A percentile compares a stretch with the other conserved stretches of the same genome.
Evolutionary conservation across 2,329 filamentous ascomycete species (phyloP).

Genomic region (Venturia aucupariae): DNA sequence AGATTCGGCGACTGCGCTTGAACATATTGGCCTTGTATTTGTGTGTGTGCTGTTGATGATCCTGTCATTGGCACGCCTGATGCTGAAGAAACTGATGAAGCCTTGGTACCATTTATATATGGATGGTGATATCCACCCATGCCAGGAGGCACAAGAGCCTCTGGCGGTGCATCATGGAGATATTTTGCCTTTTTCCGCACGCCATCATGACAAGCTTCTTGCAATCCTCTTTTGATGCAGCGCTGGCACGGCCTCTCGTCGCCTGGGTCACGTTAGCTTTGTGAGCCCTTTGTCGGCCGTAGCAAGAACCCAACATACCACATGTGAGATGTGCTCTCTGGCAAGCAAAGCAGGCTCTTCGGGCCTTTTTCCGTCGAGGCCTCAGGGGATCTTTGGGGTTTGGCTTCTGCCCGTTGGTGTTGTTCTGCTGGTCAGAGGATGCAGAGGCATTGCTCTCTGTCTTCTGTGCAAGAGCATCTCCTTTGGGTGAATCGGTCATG

Average conservation of each 20-base stretch:
- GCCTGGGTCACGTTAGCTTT: slow-evolving; percentile 44
- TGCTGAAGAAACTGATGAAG: slow-evolving; percentile 20
- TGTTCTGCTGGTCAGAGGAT: slow-evolving; percentile 13
- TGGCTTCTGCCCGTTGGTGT: slow-evolving; percentile 21
- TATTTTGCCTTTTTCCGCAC: slow-evolving; percentile 99
- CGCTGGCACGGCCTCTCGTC: slow-evolving; percentile 90
- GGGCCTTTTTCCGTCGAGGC: slow-evolving; percentile 88
- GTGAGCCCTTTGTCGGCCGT: neutral
- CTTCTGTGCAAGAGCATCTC: slow-evolving; percentile 4
- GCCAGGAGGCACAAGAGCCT: slow-evolving; percentile 72
- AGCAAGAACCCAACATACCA: slow-evolving; percentile 56
- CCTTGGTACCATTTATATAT: slow-evolving; percentile 35
- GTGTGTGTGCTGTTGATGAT: slow-evolving; percentile 10
- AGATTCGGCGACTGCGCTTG: slow-evolving; percentile 8
- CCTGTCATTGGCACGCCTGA: slow-evolving; percentile 14
- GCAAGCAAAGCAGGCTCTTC: slow-evolving; percentile 91
- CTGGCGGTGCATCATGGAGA: slow-evolving; percentile 87
- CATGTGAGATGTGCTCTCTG: slow-evolving; percentile 96
- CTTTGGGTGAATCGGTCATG: slow-evolving; percentile 30
- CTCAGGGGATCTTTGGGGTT: slow-evolving; percentile 81
- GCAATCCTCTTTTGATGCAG: slow-evolving; percentile 87
- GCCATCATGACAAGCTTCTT: slow-evolving; percentile 88
- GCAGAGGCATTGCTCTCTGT: slow-evolving; percentile 14
- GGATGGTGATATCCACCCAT: slow-evolving; percentile 57
- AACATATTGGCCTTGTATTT: slow-evolving; percentile 9